Percentiles rank a stretch among this genome's conserved stretches.
Evolutionary conservation across 2,329 filamentous ascomycete species (phyloP).

Genomic region (Beauveria sp.): DNA sequence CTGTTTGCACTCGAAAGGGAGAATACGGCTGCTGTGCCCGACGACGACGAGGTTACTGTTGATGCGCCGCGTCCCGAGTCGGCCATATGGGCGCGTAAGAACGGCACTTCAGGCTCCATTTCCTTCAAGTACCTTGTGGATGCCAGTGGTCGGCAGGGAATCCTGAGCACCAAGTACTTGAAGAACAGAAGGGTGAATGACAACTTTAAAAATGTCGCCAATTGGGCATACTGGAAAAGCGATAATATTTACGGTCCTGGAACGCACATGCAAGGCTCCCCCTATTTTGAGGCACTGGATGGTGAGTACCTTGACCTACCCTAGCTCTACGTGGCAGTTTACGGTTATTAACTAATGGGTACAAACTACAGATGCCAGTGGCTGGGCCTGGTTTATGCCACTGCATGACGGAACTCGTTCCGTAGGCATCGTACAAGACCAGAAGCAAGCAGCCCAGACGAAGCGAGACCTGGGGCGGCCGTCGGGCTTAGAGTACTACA

Average conservation of each 20-base stretch:
- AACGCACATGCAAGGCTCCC: conserved; percentile 26
- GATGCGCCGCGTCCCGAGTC: conserved; percentile 23
- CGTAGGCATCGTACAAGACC: conserved; percentile 35
- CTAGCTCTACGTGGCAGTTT: too few relatives aligned
- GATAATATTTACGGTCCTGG: conserved; percentile 26
- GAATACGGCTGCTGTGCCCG: background rate
- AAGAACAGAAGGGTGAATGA: conserved; percentile 41
- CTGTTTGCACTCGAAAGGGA: conserved; percentile 20
- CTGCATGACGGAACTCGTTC: conserved; percentile 38
- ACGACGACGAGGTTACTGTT: background rate
- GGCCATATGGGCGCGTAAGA: conserved; percentile 27
- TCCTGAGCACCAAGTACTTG: conserved; percentile 40
- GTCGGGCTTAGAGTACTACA: conserved; percentile 25
- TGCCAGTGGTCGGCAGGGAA: conserved; percentile 36
- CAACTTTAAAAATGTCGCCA: conserved; percentile 41
- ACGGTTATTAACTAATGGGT: too few relatives aligned
- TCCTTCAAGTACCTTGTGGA: conserved; percentile 41
- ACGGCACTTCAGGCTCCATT: conserved; percentile 31
- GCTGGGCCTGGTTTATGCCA: conserved; percentile 44
- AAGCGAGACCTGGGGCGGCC: conserved; percentile 23
- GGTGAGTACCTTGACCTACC: conserved; percentile 15
- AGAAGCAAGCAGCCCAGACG: conserved; percentile 27
- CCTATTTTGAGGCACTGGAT: conserved; percentile 37
- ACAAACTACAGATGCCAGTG: conserved; percentile 30
- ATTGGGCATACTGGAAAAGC: conserved; percentile 40